phyloP scores from a whole-genome alignment of 1,139 yeast species.

The Pichia sp. region DNA sequence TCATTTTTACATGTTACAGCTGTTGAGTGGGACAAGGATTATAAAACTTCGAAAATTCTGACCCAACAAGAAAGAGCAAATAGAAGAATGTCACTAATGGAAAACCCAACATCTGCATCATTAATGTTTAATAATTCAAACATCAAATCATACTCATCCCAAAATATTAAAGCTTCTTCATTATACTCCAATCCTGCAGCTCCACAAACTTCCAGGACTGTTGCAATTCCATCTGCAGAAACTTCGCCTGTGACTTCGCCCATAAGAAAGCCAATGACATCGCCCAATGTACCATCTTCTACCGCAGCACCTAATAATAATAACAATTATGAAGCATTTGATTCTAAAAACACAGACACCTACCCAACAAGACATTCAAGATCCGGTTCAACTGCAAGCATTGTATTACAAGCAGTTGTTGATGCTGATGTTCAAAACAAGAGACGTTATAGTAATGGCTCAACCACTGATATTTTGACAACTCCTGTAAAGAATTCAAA shows the following conservation, averaged over 20 bases:
- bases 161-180: conserved; percentile 34
- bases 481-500: conserved; percentile 13
- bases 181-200: conserved; percentile 42
- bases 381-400: conserved; percentile 46
- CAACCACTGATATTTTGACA: conserved; percentile 8
- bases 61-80: conserved; percentile 27
- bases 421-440: conserved; percentile 41
- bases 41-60: conserved; percentile 28
- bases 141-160: conserved; percentile 41
- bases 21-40: conserved; percentile 76
- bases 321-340: neutral
- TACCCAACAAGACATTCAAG: conserved; percentile 23
- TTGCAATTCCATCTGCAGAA: conserved; percentile 38
- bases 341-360: neutral
- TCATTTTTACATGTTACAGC: conserved; percentile 80
- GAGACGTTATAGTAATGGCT: conserved; percentile 29
- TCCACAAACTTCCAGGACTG: conserved; percentile 50
- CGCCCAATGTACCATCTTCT: neutral
- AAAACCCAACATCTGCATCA: conserved; percentile 34
- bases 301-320: neutral
- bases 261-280: conserved; percentile 6
- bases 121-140: conserved; percentile 30
- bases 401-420: conserved; percentile 63
- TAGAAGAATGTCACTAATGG: conserved; percentile 37
- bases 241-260: conserved; percentile 27